These are phyloP conservation scores for Fusarium praegraminearum DNA, from an alignment of 2,329 filamentous ascomycete species.

Conservation along the genomic window DNA sequence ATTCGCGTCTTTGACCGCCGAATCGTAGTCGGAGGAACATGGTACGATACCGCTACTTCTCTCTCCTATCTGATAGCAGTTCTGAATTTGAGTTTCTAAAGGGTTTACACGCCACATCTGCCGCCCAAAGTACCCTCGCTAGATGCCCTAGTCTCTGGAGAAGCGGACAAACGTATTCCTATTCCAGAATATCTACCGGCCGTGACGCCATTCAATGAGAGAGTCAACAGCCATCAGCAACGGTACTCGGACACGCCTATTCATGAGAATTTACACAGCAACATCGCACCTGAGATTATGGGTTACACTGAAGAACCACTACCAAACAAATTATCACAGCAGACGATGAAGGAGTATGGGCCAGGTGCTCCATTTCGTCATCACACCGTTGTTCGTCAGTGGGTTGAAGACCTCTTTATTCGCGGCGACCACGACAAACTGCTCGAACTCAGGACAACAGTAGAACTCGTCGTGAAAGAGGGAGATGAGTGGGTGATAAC, in stretches of 20 bases:
- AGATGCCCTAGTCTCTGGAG: slow-evolving; percentile 11
- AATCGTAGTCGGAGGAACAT: slow-evolving; percentile 21
- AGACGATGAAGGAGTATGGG: slow-evolving; percentile 11
- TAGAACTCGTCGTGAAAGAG: slow-evolving; percentile 18
- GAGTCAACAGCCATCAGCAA: slow-evolving; percentile 37
- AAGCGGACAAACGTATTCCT: slow-evolving; percentile 21
- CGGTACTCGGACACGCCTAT: slow-evolving; percentile 33
- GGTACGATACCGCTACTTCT: slow-evolving; percentile 2
- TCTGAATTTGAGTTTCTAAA: not conserved
- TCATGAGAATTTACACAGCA: slow-evolving; percentile 26
- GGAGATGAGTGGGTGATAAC: slow-evolving; percentile 18
- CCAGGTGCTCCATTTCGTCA: slow-evolving; percentile 16
- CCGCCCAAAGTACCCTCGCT: slow-evolving; percentile 21
- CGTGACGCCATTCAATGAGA: slow-evolving; percentile 28
- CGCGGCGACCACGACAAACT: slow-evolving; percentile 7
- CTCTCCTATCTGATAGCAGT: not conserved
- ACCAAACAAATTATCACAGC: slow-evolving; percentile 7
- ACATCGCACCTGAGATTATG: slow-evolving; percentile 31
- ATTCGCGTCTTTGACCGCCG: slow-evolving; percentile 34
- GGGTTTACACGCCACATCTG: slow-evolving; percentile 22
- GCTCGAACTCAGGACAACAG: slow-evolving; percentile 23
- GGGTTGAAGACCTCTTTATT: slow-evolving; percentile 24
- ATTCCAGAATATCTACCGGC: slow-evolving; percentile 34
- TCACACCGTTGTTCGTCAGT: slow-evolving; percentile 26
- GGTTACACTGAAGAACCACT: slow-evolving; percentile 28